Percentiles rank a stretch among this genome's conserved stretches.
Evolutionary conservation across 108 stramenopile genomes (phyloP).

Genomic region (Chaetoceros tenuissimus): DNA sequence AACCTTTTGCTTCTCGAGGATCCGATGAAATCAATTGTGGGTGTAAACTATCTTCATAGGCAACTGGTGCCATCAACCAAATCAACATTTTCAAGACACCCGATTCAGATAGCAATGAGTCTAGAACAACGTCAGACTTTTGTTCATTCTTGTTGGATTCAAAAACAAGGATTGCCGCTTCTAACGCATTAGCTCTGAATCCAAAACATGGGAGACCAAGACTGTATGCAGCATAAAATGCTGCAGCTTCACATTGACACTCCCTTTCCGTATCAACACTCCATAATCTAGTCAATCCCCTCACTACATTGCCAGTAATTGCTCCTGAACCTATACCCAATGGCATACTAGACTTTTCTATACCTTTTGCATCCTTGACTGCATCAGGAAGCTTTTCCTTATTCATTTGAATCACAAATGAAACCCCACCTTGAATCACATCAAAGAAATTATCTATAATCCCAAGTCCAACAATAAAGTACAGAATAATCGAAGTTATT

Average conservation of each 20-base stretch:
- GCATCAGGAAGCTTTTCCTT: conserved; percentile 39
- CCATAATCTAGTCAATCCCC: conserved; percentile 78
- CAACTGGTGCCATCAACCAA: conserved; percentile 91
- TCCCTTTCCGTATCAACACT: conserved; percentile 88
- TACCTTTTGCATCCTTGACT: conserved; percentile 20
- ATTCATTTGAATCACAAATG: conserved; percentile 35
- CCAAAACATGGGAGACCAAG: conserved; percentile 93
- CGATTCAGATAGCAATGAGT: background rate
- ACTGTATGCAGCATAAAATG: conserved; percentile 78
- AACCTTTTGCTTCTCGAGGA: conserved; percentile 78
- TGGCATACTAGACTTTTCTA: conserved; percentile 59
- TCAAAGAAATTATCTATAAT: conserved; percentile 83
- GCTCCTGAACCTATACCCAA: conserved; percentile 69
- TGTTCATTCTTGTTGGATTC: conserved; percentile 3
- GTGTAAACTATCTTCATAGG: conserved; percentile 72
- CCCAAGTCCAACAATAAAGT: conserved; percentile 39
- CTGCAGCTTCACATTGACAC: conserved; percentile 87
- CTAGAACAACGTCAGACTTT: background rate
- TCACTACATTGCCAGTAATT: conserved; percentile 58
- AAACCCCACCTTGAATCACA: conserved; percentile 31
- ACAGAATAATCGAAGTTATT: conserved; percentile 39
- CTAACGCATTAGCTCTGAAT: conserved; percentile 87
- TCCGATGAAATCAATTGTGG: conserved; percentile 82
- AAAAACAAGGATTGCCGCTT: conserved; percentile 35
- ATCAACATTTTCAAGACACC: conserved; percentile 79